These are phyloP conservation scores for Exophiala viscosa DNA, from an alignment of 2,329 filamentous ascomycete genomes.

Conservation along the genomic window DNA sequence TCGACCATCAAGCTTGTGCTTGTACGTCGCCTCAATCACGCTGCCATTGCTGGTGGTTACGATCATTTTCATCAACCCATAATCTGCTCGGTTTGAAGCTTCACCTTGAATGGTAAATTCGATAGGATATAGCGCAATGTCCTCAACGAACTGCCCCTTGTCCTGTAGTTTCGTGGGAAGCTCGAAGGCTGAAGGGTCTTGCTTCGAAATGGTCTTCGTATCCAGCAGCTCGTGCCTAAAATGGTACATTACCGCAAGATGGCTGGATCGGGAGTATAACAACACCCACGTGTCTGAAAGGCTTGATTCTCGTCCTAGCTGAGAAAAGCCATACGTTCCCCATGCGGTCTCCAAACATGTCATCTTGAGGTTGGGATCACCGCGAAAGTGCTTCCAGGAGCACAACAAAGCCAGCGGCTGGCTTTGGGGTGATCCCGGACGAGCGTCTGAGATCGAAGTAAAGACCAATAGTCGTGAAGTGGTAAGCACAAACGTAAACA, in stretches of 20 bases:
- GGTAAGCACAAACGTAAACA: conserved; percentile 53
- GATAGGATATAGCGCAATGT: conserved; percentile 10
- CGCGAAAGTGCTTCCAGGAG: conserved; percentile 55
- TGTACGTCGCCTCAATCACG: conserved; percentile 15
- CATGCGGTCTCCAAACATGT: conserved; percentile 33
- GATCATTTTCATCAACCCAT: conserved; percentile 10
- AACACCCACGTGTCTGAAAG: conserved; percentile 36
- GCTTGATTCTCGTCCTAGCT: background rate
- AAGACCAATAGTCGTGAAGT: conserved; percentile 49
- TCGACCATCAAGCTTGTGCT: conserved; percentile 2
- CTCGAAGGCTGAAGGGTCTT: conserved; percentile 16
- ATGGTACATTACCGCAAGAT: conserved; percentile 35
- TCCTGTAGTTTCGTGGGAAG: conserved; percentile 9
- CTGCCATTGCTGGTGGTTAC: conserved; percentile 3
- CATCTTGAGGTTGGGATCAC: conserved; percentile 51
- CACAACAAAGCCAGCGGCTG: conserved; percentile 36
- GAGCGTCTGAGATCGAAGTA: conserved; percentile 29
- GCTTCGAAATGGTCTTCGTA: conserved; percentile 3
- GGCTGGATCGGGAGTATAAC: conserved; percentile 40
- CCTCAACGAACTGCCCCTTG: background rate
- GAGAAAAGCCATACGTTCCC: conserved; percentile 30
- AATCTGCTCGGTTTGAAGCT: background rate
- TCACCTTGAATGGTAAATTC: background rate
- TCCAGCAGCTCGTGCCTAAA: conserved; percentile 10
- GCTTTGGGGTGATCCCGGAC: conserved; percentile 18